These are phyloP conservation scores for Sarcocystis neurona DNA, from an alignment of 169 alveolate genomes.

Conservation along the genomic window DNA sequence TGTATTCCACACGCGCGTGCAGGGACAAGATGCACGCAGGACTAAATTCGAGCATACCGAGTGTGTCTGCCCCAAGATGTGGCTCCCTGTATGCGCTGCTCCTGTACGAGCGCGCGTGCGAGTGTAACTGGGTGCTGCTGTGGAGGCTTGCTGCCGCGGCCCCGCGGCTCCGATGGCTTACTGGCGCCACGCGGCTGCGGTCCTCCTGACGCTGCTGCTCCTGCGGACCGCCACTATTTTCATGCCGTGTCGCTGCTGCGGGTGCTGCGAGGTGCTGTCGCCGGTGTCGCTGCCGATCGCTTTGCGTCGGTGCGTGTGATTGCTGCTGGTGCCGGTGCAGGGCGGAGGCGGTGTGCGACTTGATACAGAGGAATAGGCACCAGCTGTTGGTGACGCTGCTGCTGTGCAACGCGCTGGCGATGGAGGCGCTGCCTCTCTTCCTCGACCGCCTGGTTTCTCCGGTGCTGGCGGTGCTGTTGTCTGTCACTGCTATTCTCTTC, in stretches of 20 bases:
- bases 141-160: background rate
- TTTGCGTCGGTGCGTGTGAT: no score
- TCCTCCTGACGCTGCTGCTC: background rate
- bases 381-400: slow-evolving; percentile 82
- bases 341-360: background rate
- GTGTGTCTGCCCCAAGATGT: no score
- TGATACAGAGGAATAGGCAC: slow-evolving; percentile 42
- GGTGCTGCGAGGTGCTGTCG: background rate
- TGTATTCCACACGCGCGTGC: no score
- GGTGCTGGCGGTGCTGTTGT: slow-evolving; percentile 46
- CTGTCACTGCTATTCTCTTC: slow-evolving; percentile 61
- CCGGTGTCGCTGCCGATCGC: background rate
- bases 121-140: no score
- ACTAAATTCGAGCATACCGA: no score
- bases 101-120: no score
- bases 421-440: slow-evolving; percentile 93
- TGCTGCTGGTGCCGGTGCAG: background rate
- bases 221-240: background rate
- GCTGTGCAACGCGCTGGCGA: slow-evolving; percentile 87
- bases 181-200: background rate
- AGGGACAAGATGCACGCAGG: no score
- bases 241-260: background rate
- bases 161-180: background rate
- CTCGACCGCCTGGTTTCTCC: slow-evolving; percentile 86
- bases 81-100: no score